Conservation (phyloP, 352 stramenopile genomes). For the Phytopythium montanum region DNA sequence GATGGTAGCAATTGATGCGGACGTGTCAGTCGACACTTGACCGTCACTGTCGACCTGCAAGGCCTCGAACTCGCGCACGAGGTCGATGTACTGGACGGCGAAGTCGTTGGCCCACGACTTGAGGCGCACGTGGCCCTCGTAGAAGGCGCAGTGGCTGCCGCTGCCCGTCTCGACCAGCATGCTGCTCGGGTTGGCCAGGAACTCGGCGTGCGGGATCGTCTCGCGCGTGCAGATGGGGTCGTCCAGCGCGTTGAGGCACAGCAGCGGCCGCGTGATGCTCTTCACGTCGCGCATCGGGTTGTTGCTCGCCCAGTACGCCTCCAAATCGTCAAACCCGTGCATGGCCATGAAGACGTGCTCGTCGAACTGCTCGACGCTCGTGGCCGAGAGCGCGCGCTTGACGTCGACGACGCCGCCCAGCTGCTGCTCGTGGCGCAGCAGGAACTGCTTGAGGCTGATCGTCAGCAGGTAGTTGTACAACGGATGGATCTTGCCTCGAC, state of each 20-base stretch:
- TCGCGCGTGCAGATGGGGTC: constrained; percentile 40
- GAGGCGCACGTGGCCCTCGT: constrained; percentile 18
- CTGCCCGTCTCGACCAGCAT: constrained; percentile 33
- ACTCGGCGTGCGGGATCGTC: constrained; percentile 27
- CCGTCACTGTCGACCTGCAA: neutral
- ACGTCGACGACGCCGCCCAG: constrained; percentile 23
- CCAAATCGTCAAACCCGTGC: constrained; percentile 37
- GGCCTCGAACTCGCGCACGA: constrained; percentile 37
- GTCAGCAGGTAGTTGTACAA: constrained; percentile 42
- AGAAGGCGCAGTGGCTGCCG: constrained; percentile 44
- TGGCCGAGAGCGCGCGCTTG: constrained; percentile 19
- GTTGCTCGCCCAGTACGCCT: constrained; percentile 34
- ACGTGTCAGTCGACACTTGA: no score
- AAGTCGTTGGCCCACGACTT: constrained; percentile 58
- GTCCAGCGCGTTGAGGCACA: constrained; percentile 47
- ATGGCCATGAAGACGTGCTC: constrained; percentile 33
- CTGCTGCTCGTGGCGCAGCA: constrained; percentile 20
- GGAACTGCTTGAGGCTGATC: constrained; percentile 33
- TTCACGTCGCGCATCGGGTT: constrained; percentile 34
- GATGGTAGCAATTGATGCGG: no score
- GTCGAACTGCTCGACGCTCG: constrained; percentile 34
- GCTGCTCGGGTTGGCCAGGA: constrained; percentile 22
- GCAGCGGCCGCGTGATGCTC: constrained; percentile 21
- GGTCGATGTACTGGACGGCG: constrained; percentile 58
- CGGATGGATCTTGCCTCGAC: constrained; percentile 23